Evolutionary conservation across 164 flowering plant genomes (phyloP).

Genomic region (Stephania japonica): DNA sequence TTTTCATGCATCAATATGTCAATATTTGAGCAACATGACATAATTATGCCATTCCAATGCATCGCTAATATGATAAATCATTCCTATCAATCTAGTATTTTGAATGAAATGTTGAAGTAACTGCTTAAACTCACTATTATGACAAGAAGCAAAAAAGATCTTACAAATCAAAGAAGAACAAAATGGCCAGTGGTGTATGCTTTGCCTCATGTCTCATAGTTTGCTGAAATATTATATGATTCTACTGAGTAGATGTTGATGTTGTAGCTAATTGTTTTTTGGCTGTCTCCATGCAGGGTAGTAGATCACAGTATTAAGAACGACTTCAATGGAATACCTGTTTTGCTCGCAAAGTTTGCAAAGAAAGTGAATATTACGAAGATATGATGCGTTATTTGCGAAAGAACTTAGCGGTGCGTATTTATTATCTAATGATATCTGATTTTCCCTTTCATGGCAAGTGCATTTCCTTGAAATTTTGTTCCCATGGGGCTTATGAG

Average conservation of each 20-base stretch:
- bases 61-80: background rate
- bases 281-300: conserved; percentile 41
- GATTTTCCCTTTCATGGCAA: conserved; percentile 1
- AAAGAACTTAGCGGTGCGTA: conserved; percentile 80
- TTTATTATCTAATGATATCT: background rate
- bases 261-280: background rate
- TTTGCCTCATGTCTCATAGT: background rate
- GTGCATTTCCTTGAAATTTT: conserved; percentile 1
- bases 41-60: background rate
- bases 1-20: background rate
- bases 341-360: conserved; percentile 91
- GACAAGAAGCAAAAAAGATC: background rate
- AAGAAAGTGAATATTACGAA: conserved; percentile 94
- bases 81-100: no score
- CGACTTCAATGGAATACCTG: conserved; percentile 84
- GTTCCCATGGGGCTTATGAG: background rate
- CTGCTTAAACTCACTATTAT: background rate
- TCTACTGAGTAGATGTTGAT: background rate
- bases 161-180: background rate
- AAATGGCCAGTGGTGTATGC: background rate
- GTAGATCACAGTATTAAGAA: conserved; percentile 80
- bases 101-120: background rate
- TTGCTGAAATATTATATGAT: background rate
- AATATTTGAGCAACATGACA: background rate
- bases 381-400: conserved; percentile 97